Percentiles rank a stretch among this genome's conserved stretches.
Evolutionary conservation across 164 flowering plant genomes (phyloP).

Genomic region (Piper longum): DNA sequence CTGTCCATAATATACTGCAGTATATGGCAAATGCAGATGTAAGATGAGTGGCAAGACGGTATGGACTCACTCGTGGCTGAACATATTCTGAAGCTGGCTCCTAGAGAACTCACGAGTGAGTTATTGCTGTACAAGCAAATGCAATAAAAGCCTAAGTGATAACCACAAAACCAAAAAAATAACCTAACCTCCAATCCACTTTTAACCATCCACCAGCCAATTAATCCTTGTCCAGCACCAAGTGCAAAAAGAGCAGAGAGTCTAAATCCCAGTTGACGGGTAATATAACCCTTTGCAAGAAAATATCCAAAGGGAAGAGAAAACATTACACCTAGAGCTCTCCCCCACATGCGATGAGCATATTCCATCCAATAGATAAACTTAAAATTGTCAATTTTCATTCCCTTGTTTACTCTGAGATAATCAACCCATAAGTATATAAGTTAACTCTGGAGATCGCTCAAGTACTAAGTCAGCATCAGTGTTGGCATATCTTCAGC

Average conservation of each 20-base stretch:
- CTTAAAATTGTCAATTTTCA: conserved; percentile 82
- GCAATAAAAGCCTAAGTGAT: background rate
- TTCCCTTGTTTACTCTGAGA: conserved; percentile 79
- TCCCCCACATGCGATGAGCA: conserved; percentile 99
- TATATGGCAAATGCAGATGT: conserved; percentile 91
- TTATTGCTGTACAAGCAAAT: background rate
- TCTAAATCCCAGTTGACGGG: conserved; percentile 57
- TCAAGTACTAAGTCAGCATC: too few relatives aligned
- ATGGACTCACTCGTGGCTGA: conserved; percentile 95
- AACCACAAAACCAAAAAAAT: background rate
- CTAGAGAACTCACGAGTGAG: conserved; percentile 21
- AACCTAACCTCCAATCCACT: conserved; percentile 81
- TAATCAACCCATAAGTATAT: conserved; percentile 1
- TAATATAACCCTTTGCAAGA: conserved; percentile 71
- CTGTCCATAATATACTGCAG: conserved; percentile 87
- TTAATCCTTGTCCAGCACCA: conserved; percentile 96
- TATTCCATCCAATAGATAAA: conserved; percentile 99
- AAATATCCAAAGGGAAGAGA: conserved; percentile 85
- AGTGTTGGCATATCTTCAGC: background rate
- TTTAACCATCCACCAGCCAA: conserved; percentile 99
- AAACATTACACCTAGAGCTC: conserved; percentile 78
- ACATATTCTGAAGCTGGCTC: conserved; percentile 56
- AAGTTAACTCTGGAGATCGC: background rate
- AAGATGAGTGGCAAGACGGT: conserved; percentile 89
- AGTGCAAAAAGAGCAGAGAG: conserved; percentile 83